phyloP scores from a whole-genome alignment of 495 filamentous ascomycete genomes.

The Podospora appendiculata region DNA sequence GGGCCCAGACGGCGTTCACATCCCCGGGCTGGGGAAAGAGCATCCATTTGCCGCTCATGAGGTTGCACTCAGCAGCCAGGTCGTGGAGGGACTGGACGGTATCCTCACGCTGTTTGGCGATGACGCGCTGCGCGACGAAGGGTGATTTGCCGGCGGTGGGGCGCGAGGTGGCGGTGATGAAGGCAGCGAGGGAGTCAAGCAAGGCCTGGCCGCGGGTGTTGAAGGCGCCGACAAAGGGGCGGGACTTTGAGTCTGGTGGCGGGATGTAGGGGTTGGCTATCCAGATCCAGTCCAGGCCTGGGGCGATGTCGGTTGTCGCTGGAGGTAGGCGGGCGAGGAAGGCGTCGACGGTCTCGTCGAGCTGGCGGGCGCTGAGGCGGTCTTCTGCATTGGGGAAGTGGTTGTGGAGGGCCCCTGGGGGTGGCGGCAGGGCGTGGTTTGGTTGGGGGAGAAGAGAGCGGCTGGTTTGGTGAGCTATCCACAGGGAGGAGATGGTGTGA shows the following conservation, averaged over 20 bases:
- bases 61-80: constrained; percentile 34
- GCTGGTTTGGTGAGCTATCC: constrained; percentile 7
- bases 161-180: constrained; percentile 12
- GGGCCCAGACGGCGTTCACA: constrained; percentile 58
- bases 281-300: constrained; percentile 57
- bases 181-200: constrained; percentile 24
- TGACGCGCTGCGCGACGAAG: constrained; percentile 24
- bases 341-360: constrained; percentile 49
- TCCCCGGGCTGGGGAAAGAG: constrained; percentile 51
- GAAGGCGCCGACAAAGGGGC: constrained; percentile 17
- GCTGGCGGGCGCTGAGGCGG: constrained; percentile 36
- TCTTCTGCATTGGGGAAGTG: constrained; percentile 23
- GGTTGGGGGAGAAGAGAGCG: background rate
- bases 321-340: constrained; percentile 64
- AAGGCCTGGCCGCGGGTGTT: constrained; percentile 25
- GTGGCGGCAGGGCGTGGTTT: background rate
- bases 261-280: constrained; percentile 46
- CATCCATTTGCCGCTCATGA: constrained; percentile 57
- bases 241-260: background rate
- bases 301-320: constrained; percentile 37
- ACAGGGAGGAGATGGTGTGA: background rate
- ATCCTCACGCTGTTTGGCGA: constrained; percentile 41
- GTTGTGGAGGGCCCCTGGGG: constrained; percentile 27
- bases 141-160: constrained; percentile 6
- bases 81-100: constrained; percentile 47